Conservation (phyloP, 2,329 filamentous ascomycete species). For the Colletotrichum navitas region DNA sequence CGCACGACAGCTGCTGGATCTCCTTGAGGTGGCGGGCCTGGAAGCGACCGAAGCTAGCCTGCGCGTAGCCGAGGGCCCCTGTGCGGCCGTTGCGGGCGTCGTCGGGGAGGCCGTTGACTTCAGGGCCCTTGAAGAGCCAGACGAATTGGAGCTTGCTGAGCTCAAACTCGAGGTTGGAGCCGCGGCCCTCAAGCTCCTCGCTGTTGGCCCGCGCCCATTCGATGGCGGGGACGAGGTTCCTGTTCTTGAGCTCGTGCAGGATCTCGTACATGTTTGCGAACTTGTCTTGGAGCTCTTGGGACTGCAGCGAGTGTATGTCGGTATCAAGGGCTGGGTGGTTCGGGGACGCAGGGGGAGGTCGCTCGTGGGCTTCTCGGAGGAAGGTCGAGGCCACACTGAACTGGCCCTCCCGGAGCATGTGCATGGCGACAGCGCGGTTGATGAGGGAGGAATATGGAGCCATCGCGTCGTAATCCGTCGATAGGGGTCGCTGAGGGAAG, state of each 20-base stretch:
- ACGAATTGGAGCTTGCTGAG: conserved; percentile 91
- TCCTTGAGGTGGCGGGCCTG: conserved; percentile 80
- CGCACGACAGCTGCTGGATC: conserved; percentile 83
- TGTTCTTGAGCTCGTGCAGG: conserved; percentile 79
- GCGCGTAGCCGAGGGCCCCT: conserved; percentile 82
- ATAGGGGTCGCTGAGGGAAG: conserved; percentile 70
- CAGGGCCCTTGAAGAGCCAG: conserved; percentile 81
- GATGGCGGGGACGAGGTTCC: conserved; percentile 86
- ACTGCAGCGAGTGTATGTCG: conserved; percentile 70
- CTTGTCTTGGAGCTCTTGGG: conserved; percentile 78
- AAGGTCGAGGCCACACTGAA: conserved; percentile 91
- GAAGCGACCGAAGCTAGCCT: conserved; percentile 80
- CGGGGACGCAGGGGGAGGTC: conserved; percentile 46
- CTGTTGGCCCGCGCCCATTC: conserved; percentile 84
- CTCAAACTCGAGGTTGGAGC: conserved; percentile 96
- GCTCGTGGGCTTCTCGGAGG: conserved; percentile 74
- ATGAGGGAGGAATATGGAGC: conserved; percentile 81
- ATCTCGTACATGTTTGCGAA: conserved; percentile 95
- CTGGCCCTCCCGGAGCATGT: conserved; percentile 92
- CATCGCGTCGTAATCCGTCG: conserved; percentile 84
- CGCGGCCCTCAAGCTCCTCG: conserved; percentile 78
- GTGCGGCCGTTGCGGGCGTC: conserved; percentile 65
- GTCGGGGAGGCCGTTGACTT: conserved; percentile 67
- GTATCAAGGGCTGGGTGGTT: conserved; percentile 45
- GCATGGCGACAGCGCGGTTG: conserved; percentile 93